Base-by-base conservation (phyloP, 2,329 filamentous ascomycete species). In the Penicillium sp. region DNA sequence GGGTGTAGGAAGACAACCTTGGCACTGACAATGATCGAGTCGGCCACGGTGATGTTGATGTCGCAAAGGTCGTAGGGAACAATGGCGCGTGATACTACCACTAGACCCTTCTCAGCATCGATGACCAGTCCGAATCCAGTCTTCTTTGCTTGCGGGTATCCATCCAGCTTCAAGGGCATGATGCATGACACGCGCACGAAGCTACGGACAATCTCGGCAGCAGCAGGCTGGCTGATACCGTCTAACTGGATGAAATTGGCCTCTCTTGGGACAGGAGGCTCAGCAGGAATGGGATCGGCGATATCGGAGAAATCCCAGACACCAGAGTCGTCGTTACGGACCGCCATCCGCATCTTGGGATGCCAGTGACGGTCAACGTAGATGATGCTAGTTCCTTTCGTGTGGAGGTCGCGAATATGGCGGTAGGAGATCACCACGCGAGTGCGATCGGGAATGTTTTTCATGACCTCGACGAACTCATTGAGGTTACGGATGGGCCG, bases 121-220 rank as follows among this genome's bases (percentile, higher is more conserved):
- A 99, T 90, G n/a, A 99, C 93, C 38, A 99, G 80, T 40, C 94
- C 94, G 82, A 96, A 97, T 0, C 94, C 94, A 78, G 92, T 94
- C 77, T 96, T 94, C 49, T 92, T 85, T 65, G 94, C 91, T 74
- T 94, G 91, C 6, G 94, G 95, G 73, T 96, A 99, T n/a, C 94
- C 94, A 73, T 99, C 94, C 10, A 99, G 84, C 80, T 97, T 97
- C 61, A 99, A 80, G 0, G 94, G 94, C 88, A 99, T 93, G 25
- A 88, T 90, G 68, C 93, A 96, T 63, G 90, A 89, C 55, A 99
- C 89, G 40, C 94, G 89, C 27, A 99, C 93, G 72, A 99, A 97
- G 71, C 93, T 97, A 65, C 90, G 88, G 40, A 99, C 90, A 61
- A 99, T 86, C 65, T 96, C 91, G 2, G 93, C 92, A n/a, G 94